phyloP scores from a whole-genome alignment of 2,329 filamentous ascomycete species.

The Botryotinia convoluta region DNA sequence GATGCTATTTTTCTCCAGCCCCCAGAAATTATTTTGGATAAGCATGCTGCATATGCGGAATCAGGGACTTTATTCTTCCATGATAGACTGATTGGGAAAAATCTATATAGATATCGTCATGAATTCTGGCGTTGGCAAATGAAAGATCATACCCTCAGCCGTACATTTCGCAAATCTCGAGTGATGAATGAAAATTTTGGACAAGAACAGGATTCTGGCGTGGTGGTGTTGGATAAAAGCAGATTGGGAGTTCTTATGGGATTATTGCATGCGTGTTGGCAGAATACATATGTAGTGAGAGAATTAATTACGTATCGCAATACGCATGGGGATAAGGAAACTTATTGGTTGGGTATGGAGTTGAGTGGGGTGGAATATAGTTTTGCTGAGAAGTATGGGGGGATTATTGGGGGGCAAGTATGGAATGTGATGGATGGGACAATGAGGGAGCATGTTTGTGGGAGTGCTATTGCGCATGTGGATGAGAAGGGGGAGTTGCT shows the following conservation, averaged over 20 bases:
- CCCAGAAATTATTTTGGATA: constrained; percentile 34
- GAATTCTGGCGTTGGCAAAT: constrained; percentile 43
- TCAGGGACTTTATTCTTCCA: constrained; percentile 43
- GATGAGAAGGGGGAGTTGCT: not conserved
- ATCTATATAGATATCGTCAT: constrained; percentile 38
- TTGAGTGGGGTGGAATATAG: constrained; percentile 41
- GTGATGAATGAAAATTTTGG: not conserved
- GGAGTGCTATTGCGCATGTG: not conserved
- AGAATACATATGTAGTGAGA: constrained; percentile 43
- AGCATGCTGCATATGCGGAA: constrained; percentile 37
- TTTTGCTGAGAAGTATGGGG: constrained; percentile 45
- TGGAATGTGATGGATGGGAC: not conserved
- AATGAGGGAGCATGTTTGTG: not conserved
- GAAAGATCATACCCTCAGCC: constrained; percentile 36
- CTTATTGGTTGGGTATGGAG: constrained; percentile 47
- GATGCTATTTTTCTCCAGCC: not conserved
- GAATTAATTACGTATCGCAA: constrained; percentile 44
- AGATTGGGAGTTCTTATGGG: constrained; percentile 41
- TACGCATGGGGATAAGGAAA: constrained; percentile 48
- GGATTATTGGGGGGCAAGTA: constrained; percentile 41
- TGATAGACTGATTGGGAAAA: constrained; percentile 38
- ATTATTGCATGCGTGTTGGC: constrained; percentile 46
- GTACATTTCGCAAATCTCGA: constrained; percentile 1
- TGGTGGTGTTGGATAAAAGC: constrained; percentile 34
- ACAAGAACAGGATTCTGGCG: not conserved